A percentile compares a stretch with the other conserved stretches of the same genome.
phyloP scores from a whole-genome alignment of 495 filamentous ascomycete genomes.

The Penicillium salamii region DNA sequence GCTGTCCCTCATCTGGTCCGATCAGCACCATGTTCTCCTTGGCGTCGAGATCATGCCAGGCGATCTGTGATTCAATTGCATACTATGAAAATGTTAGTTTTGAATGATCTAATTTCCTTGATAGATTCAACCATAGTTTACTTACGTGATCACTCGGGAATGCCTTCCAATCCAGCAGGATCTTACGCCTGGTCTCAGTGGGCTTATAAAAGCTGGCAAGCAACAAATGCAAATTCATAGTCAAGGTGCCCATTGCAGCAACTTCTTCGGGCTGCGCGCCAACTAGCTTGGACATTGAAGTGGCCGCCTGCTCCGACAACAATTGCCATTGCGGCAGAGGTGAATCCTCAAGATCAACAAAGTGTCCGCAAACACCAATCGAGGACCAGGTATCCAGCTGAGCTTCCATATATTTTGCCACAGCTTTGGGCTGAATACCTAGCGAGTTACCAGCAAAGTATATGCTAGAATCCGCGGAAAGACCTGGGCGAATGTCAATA shows the following conservation, averaged over 20 bases:
- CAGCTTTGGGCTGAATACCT: slow-evolving; percentile 81
- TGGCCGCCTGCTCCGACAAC: slow-evolving; percentile 67
- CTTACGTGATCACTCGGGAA: slow-evolving; percentile 90
- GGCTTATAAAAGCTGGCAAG: slow-evolving; percentile 91
- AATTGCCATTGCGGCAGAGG: slow-evolving; percentile 77
- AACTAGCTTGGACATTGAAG: slow-evolving; percentile 75
- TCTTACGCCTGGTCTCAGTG: slow-evolving; percentile 69
- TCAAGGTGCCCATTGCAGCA: slow-evolving; percentile 89
- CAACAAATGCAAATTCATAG: slow-evolving; percentile 84
- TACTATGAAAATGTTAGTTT: slow-evolving; percentile 52
- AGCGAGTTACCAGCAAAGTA: slow-evolving; percentile 97
- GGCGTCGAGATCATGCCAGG: slow-evolving; percentile 69
- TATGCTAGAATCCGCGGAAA: slow-evolving; percentile 52
- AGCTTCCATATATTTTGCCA: slow-evolving; percentile 64
- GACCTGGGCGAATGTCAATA: slow-evolving; percentile 20
- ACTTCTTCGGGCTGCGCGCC: slow-evolving; percentile 77
- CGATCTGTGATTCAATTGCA: slow-evolving; percentile 85
- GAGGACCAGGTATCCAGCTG: slow-evolving; percentile 87
- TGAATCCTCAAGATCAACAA: slow-evolving; percentile 71
- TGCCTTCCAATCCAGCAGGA: slow-evolving; percentile 89
- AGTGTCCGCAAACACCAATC: slow-evolving; percentile 89
- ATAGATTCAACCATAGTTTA: neutral
- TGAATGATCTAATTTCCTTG: neutral
- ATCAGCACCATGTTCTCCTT: slow-evolving; percentile 73
- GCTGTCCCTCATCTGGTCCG: slow-evolving; percentile 52